Evolutionary conservation across 495 filamentous ascomycete genomes (phyloP), one percentile per base, ranked within the genome.

Genomic region (Lindgomyces ingoldianus): DNA sequence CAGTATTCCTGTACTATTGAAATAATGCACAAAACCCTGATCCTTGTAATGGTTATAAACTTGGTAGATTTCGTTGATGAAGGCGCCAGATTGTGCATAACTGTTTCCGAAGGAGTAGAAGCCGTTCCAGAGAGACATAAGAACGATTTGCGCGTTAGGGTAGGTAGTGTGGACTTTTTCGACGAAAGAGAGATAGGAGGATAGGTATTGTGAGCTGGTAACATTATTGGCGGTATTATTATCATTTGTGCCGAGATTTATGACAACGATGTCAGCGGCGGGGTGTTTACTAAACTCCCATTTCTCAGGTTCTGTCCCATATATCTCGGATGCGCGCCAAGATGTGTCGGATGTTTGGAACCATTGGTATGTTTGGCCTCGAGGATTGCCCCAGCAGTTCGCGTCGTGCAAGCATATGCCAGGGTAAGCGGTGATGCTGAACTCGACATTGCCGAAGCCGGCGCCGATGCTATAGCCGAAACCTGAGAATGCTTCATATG

Each of bases 231-330:
- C 73, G 0, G 76, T 61, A 60, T 86, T 85, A 60, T 81, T 80
- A 71, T 89, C 87, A 64, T 89, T 89, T 18, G 85, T 88, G 25
- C 86, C 87, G 42, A 90, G 77, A 66, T 88, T 84, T 69, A 89
- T 87, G 61, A 89, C 65, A 12, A 87, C 86, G 9, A 91, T 76
- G 65, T 89, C 86, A 3, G 86, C 85, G 0, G 79, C 78, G n/a
- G 79, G 81, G 53, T 84, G 81, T 29, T 79, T 80, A 4, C 71
- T 74, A 54, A 88, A 87, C 64, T 86, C 81, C 83, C 83, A 89
- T 0, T 77, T 70, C 59, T 88, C 83, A 0, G 84, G 82, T 1
- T 81, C 75, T 27, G 80, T 77, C 60, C 81, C 84, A 65, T 81
- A 84, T 11, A 83, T 78, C 18, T 75, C 65, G 6, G 65, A 60